Conservation (phyloP, 495 filamentous ascomycete genomes). For the Penicillium coffeae region DNA sequence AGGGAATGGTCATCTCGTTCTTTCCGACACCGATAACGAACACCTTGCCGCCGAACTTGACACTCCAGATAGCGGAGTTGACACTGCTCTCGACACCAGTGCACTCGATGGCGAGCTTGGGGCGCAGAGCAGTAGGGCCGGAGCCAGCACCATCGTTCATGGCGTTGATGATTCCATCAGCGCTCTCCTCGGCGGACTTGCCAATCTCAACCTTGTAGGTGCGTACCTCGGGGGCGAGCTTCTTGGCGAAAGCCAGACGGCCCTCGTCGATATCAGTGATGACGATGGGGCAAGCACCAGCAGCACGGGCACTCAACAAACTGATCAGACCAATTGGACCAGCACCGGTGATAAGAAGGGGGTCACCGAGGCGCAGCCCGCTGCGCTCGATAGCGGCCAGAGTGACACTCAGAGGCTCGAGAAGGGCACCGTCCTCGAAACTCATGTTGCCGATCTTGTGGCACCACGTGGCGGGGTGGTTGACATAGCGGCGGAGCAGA, state of each 20-base stretch:
- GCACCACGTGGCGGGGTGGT: slow-evolving; percentile 87
- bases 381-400: slow-evolving; percentile 80
- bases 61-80: slow-evolving; percentile 76
- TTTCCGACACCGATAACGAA: slow-evolving; percentile 91
- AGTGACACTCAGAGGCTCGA: slow-evolving; percentile 83
- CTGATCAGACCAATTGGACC: slow-evolving; percentile 89
- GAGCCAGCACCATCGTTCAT: slow-evolving; percentile 40
- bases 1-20: slow-evolving; percentile 90
- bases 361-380: slow-evolving; percentile 73
- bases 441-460: slow-evolving; percentile 89
- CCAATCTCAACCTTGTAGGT: slow-evolving; percentile 72
- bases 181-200: slow-evolving; percentile 65
- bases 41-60: slow-evolving; percentile 90
- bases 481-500: slow-evolving; percentile 87
- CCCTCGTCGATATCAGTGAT: slow-evolving; percentile 92
- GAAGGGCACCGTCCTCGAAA: slow-evolving; percentile 80
- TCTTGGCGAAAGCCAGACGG: slow-evolving; percentile 75
- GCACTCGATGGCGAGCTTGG: slow-evolving; percentile 78
- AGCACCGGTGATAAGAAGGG: slow-evolving; percentile 81
- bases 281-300: slow-evolving; percentile 79
- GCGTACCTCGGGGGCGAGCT: slow-evolving; percentile 65
- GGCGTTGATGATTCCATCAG: slow-evolving; percentile 56
- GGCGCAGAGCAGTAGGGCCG: slow-evolving; percentile 66
- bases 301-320: slow-evolving; percentile 73
- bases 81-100: slow-evolving; percentile 90